Conservation (phyloP, 805 yeast species). For the Lipomyces spencermartinsiae region DNA sequence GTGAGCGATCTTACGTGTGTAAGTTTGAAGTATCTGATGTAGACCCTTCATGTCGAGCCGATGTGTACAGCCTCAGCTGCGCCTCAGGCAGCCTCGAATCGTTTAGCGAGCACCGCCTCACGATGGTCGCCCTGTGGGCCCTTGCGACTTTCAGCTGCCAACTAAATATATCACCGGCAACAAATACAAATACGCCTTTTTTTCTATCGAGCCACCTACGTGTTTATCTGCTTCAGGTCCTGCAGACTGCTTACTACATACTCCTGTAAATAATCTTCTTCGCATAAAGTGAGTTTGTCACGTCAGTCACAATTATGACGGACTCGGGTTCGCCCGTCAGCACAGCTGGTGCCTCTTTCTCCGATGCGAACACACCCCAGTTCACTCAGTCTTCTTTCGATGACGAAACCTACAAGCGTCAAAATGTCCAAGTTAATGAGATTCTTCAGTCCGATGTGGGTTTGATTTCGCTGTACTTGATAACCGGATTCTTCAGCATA, state of each 20-base stretch:
- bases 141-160: neutral
- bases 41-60: no score
- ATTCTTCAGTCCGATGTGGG: conserved; percentile 32
- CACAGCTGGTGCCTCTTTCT: conserved; percentile 1
- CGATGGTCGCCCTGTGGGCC: neutral
- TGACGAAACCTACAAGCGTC: conserved; percentile 12
- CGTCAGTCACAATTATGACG: conserved; percentile 7
- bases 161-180: no score
- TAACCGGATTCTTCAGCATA: neutral
- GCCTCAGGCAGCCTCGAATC: neutral
- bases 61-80: neutral
- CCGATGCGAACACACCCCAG: conserved; percentile 1
- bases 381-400: conserved; percentile 15
- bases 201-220: neutral
- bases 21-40: no score
- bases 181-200: neutral
- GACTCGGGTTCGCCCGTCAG: conserved; percentile 11
- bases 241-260: neutral
- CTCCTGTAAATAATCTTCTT: neutral
- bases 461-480: neutral
- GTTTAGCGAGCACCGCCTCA: neutral
- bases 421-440: conserved; percentile 1
- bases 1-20: no score
- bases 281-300: neutral
- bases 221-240: neutral